Base-by-base conservation (phyloP, 1,284 basidiomycete genomes). In the Rhodotorula sp. region DNA sequence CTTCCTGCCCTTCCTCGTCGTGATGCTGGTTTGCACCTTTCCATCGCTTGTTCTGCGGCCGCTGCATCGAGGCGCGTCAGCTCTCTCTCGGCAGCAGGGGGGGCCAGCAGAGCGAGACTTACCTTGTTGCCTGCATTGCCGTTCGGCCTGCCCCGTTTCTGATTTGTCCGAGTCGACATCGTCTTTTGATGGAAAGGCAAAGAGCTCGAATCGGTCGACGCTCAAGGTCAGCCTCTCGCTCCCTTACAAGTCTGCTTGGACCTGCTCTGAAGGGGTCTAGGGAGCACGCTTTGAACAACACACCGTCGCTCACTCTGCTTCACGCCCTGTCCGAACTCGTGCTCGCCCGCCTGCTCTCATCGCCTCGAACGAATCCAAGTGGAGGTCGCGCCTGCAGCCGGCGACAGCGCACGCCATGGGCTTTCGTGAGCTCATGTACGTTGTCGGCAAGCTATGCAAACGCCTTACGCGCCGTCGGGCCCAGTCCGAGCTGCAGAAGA, bases 11-110 rank as follows among this genome's bases (percentile, higher is more conserved):
- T 18, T 58, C 60, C 4, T 38, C 34, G 18, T 26, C 47, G 38
- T 43, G 38, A 14, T 43, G 38, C 38, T 43, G 38, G 15, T 38
- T 10, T 0, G 60, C 31, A 2, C 38, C 43, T 38, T 45, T 52
- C 19, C 66, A 28, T 23, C 66, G 66, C 55, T 67, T 67, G 49
- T 15, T 21, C 0, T 66, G 59, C n/a, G 55, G 26, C 60, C 34
- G 61, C 28, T 14, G 23, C 7, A 16, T 7, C 1, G 31, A 16
- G 34, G 12, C 16, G 64, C 19, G 48, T 57, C 19, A 38, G 56
- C 56, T 38, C 56, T 6, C 19, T 50, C 23, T 28, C n/a, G 48
- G 5, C 23, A 43, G 49, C 18, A 45, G 8, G 6, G 2, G 3
- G 12, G 2, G 21, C 18, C 14, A n/a, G 45, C 10, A 14, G 18